These are phyloP conservation scores for Metarhizium album DNA, from an alignment of 2,329 filamentous ascomycete genomes.

Conservation along the genomic window DNA sequence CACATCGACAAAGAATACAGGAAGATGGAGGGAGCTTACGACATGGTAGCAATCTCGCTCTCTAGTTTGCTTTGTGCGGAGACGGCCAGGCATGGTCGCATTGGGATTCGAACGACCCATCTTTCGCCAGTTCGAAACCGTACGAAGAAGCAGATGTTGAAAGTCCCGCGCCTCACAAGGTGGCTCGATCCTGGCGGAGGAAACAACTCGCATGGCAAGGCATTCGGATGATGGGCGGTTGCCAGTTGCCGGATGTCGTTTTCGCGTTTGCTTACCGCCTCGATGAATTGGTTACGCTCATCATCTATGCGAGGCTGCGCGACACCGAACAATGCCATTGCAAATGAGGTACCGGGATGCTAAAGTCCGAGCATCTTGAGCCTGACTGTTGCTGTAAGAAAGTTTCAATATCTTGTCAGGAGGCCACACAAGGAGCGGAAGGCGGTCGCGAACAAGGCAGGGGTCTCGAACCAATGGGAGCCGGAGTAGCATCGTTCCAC, in stretches of 20 bases:
- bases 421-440: too few relatives aligned
- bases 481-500: too few relatives aligned
- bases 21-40: not conserved
- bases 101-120: conserved; percentile 3
- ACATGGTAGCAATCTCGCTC: conserved; percentile 4
- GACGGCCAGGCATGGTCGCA: conserved; percentile 3
- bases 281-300: not conserved
- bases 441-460: too few relatives aligned
- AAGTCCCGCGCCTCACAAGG: not conserved
- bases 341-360: too few relatives aligned
- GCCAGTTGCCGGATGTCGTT: conserved; percentile 1
- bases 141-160: conserved; percentile 5
- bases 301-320: not conserved
- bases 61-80: not conserved
- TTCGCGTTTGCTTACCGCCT: not conserved
- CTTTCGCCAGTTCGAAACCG: not conserved
- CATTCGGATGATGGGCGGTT: not conserved
- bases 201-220: not conserved
- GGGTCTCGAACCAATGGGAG: too few relatives aligned
- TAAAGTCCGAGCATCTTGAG: too few relatives aligned
- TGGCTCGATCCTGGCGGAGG: not conserved
- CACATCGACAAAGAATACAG: not conserved
- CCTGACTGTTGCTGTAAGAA: too few relatives aligned
- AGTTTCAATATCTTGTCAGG: too few relatives aligned
- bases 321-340: not conserved